Base-by-base conservation (phyloP, 2,329 filamentous ascomycete species). In the Cladobotryum protrusum region DNA sequence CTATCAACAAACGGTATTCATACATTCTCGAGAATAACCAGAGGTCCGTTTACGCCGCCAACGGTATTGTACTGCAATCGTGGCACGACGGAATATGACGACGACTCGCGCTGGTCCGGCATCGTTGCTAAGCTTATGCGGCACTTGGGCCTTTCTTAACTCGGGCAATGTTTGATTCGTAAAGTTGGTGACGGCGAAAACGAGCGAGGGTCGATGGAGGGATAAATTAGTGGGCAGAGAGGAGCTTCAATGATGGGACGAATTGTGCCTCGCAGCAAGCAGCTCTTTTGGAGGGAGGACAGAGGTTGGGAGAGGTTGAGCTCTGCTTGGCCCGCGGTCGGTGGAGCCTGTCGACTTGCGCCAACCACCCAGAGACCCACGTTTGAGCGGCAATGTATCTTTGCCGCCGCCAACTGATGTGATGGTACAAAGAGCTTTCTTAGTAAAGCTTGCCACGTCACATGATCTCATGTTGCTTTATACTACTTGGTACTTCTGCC, bases 21-120 rank as follows among this genome's bases (percentile, higher is more conserved):
- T 71, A 95, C 92, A 81, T 95, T 95, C 69, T 97, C 93, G 60
- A 99, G 82, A 66, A 99, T 92, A 67, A 99, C 93, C 72, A 99
- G 82, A 63, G 93, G 93, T 53, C 93, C 93, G 75, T 99, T 99
- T 73, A 99, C 86, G 77, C 92, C 92, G 66, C 90, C 89, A 67
- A 99, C 90, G 62, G 93, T 99, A 78, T 99, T 99, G 83, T 99
- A 99, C 65, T 87, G 85, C 73, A 97, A 72, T 63, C 78, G 73
- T 53, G 79, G 79, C 59, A 75, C 68, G 61, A 82, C 72, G 55
- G 77, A 79, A 70, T 82, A 82, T 56, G 78, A 79, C 53, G 77
- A 78, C 56, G 78, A 74, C 61, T 79, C 77, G 66, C 79, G 75
- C 51, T 76, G 76, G 68, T 82, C 79, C 63, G 71, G 64, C 76